Evolutionary conservation across 2,329 filamentous ascomycete genomes (phyloP), one percentile per base, ranked within the genome.

Genomic region (Lasiodiplodia gonubiensis): DNA sequence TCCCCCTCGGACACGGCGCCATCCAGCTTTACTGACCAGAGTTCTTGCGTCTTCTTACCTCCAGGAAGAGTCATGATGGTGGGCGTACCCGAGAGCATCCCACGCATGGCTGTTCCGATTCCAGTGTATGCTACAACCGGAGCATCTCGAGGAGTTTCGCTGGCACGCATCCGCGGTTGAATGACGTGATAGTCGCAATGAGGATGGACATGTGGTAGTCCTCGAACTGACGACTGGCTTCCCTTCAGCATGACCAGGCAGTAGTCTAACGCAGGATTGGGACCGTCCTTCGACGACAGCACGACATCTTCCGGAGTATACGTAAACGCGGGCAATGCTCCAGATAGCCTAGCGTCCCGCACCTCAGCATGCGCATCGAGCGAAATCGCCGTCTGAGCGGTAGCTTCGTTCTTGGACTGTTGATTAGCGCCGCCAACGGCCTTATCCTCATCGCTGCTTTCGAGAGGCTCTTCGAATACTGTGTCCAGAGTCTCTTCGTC

Each of bases 1-100:
- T 74, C 72, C 1, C 72, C 72, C 1, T 68, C 21, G 14, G 53
- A 30, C 6, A 74, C 64, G 0, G 39, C 21, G 0, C 25, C 37
- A 16, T 69, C 64, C 16, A 72, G 25, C 12, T 42, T 49, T 7
- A 71, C 67, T 5, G 33, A 30, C 48, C 68, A 71, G 2, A 71
- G 68, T 52, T 72, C 69, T 35, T 72, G 71, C 10, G 63, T 69
- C 2, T 23, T 39, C 8, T 18, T 39, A 0, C 67, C 35, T 16
- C 55, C 49, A 0, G 71, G 68, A 14, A 64, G 27, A 12, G 65
- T 67, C 37, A 71, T 63, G 23, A 65, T 71, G 2, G 60, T 64
- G 0, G 70, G 67, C 4, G 68, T 70, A 5, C 63, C 46, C 2
- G 49, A 69, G 1, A 70, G 21, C 5, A 21, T 51, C 1, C 69